Evolutionary conservation across 1,284 basidiomycete genomes (phyloP).

Genomic region (Athelia sp.): DNA sequence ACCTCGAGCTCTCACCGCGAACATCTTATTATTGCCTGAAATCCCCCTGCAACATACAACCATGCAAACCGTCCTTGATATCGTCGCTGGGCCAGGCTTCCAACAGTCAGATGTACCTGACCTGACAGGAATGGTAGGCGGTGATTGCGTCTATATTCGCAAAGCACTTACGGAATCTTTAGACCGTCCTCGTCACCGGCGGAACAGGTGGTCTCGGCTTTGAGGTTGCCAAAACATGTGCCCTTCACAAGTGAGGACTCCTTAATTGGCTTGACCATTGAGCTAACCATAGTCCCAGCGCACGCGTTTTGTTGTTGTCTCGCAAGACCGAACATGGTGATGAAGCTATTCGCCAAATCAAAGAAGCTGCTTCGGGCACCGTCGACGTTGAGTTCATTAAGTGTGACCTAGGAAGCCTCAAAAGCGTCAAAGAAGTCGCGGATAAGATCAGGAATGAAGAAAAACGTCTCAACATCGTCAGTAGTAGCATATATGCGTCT

Average conservation of each 20-base stretch:
- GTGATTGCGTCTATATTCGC: no score
- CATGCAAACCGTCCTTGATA: not conserved
- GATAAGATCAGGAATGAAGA: slow-evolving; percentile 27
- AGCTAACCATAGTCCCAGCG: no score
- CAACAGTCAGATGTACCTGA: slow-evolving; percentile 4
- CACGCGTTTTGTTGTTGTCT: slow-evolving; percentile 35
- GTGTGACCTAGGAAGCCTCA: slow-evolving; percentile 35
- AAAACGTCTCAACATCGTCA: slow-evolving; percentile 34
- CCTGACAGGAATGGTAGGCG: slow-evolving; percentile 8
- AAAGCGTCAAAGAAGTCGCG: slow-evolving; percentile 32
- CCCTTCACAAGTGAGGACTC: slow-evolving; percentile 5
- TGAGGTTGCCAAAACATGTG: slow-evolving; percentile 34
- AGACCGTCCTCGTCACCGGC: slow-evolving; percentile 39
- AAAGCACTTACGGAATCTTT: not conserved
- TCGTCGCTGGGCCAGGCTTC: slow-evolving; percentile 1
- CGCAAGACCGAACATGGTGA: slow-evolving; percentile 34
- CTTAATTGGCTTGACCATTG: no score
- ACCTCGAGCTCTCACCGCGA: no score
- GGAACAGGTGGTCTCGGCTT: slow-evolving; percentile 36
- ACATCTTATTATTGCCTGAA: no score
- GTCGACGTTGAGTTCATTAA: slow-evolving; percentile 32
- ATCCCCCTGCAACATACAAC: no score
- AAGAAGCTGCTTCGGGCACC: slow-evolving; percentile 17
- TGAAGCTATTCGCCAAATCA: slow-evolving; percentile 32
- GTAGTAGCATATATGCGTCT: slow-evolving; percentile 10